Evolutionary conservation across 306 rosid species (phyloP), one percentile per base, ranked within the genome.

Genomic region (Cucumis melo): DNA sequence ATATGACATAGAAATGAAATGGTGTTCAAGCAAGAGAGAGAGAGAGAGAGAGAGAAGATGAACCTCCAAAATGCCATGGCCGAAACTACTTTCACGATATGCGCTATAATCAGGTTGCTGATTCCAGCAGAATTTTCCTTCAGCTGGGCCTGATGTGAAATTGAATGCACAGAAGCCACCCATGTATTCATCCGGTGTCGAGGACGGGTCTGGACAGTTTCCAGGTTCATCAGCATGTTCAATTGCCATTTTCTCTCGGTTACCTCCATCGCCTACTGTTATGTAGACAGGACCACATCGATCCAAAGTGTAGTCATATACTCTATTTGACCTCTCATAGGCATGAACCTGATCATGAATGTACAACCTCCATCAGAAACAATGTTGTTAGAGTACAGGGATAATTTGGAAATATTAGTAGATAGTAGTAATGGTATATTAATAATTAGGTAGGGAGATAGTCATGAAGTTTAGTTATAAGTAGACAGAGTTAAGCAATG

Each of bases 11-110:
- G 32, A 67, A 67, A 38, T 67, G 34, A 11, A 70, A 27, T 46
- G 14, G 23, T 3, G 13, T 50, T 71, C 32, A 8, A 56, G 20
- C 11, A 9, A 19, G 38, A 44, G 15, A 58, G 54, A 60, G 51
- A 54, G 68, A 36, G 67, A 36, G 36, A 75, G 70, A 67, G 76
- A 68, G 78, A 66, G 74, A 60, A 1, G 65, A 8, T 6, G 46
- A 27, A 91, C 98, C 98, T 91, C 97, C 34, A 93, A 86, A 86
- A 91, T 90, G 11, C 98, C 98, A 80, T 93, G 98, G 41, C 98
- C 98, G 8, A 91, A 93, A 85, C 98, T 93, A 75, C 96, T 91
- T 81, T 93, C 98, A 82, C 97, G 85, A 76, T 84, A 88, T 20
- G 98, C 98, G 55, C 98, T 93, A 38, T 87, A 91, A 21, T 88